Percentiles rank a stretch among this genome's conserved stretches.
Conservation (phyloP, 2,329 filamentous ascomycete genomes). For the Pseudocercospora pini-densiflorae region DNA sequence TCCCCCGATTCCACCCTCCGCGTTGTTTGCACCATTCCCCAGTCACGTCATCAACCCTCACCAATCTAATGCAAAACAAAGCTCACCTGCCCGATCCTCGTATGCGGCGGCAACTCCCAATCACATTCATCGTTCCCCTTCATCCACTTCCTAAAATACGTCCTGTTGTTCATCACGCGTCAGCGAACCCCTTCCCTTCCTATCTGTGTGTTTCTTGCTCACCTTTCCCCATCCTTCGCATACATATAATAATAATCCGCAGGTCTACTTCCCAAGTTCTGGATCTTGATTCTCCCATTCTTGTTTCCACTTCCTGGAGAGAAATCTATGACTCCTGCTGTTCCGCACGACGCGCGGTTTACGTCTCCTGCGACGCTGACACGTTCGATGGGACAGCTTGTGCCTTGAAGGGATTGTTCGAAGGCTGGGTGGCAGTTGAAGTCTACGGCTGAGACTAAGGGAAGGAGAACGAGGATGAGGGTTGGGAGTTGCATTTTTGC, state of each 20-base stretch:
- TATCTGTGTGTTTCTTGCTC: background rate
- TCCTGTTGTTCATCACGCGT: background rate
- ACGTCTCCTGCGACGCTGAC: background rate
- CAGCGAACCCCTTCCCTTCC: background rate
- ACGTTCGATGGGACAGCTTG: background rate
- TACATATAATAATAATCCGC: background rate
- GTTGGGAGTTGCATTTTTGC: background rate
- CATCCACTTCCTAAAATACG: background rate
- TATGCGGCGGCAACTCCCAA: background rate
- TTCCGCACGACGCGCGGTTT: background rate
- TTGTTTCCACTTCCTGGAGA: background rate
- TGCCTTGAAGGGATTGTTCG: background rate
- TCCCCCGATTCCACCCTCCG: no score
- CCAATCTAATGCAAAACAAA: background rate
- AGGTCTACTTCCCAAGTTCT: background rate
- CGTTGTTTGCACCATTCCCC: no score
- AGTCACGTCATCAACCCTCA: no score
- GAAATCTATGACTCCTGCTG: background rate
- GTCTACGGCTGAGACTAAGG: background rate
- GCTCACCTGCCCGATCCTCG: background rate
- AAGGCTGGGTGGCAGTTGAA: background rate
- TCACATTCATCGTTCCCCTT: background rate
- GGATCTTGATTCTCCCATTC: background rate
- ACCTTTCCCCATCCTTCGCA: background rate
- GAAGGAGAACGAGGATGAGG: background rate